A percentile compares a stretch with the other conserved stretches of the same genome.
phyloP scores from a whole-genome alignment of 2,329 filamentous ascomycete genomes.

The Aspergillus sp. region DNA sequence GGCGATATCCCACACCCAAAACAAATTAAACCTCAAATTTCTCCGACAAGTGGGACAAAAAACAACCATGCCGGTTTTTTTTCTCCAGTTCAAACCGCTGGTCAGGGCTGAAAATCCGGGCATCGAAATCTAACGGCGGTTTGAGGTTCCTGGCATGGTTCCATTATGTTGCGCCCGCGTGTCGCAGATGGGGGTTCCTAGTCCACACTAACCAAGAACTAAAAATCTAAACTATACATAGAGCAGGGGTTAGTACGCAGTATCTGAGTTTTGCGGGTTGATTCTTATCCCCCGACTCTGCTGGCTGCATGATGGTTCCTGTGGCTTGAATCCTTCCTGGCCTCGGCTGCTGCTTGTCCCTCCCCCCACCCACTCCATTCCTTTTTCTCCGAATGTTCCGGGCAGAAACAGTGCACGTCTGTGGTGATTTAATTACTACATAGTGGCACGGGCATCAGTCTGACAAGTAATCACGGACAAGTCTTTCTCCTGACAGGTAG shows the following conservation, averaged over 20 bases:
- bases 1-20: neutral
- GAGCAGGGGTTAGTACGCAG: no score
- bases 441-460: neutral
- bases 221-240: no score
- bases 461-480: neutral
- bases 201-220: neutral
- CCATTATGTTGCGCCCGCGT: conserved; percentile 4
- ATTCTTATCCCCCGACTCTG: no score
- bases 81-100: conserved; percentile 1
- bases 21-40: neutral
- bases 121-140: neutral
- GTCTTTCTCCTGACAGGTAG: neutral
- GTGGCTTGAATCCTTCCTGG: no score
- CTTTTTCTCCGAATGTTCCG: neutral
- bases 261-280: no score
- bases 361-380: neutral
- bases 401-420: neutral
- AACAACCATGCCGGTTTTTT: neutral
- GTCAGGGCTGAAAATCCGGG: conserved; percentile 8
- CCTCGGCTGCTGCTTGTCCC: neutral
- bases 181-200: conserved; percentile 8
- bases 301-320: no score
- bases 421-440: neutral
- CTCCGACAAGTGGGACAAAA: neutral
- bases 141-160: neutral